Evolutionary conservation across 768 basidiomycete species (phyloP).

Genomic region (Amanita pallidorosea): DNA sequence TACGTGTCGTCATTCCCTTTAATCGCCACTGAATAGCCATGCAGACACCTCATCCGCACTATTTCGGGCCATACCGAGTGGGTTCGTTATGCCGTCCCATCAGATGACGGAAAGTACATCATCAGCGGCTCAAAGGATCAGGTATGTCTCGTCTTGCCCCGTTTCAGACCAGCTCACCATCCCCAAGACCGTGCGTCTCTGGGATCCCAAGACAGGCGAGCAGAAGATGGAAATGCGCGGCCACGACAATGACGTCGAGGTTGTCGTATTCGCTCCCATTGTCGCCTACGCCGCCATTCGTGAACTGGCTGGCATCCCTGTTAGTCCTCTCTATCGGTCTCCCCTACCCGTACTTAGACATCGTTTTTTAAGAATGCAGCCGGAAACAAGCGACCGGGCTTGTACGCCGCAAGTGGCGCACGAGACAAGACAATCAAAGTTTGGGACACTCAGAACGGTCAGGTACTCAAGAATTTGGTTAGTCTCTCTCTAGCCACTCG

Average conservation of each 20-base stretch:
- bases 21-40: conserved; percentile 7
- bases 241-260: conserved; percentile 81
- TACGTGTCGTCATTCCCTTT: conserved; percentile 24
- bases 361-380: conserved; percentile 34
- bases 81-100: conserved; percentile 63
- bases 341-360: conserved; percentile 6
- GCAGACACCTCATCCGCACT: conserved; percentile 65
- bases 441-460: conserved; percentile 82
- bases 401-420: conserved; percentile 72
- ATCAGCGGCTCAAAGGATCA: conserved; percentile 85
- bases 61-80: conserved; percentile 75
- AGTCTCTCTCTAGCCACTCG: conserved; percentile 12
- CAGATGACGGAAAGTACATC: conserved; percentile 61
- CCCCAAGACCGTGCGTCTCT: conserved; percentile 63
- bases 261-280: conserved; percentile 70
- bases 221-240: conserved; percentile 77
- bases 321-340: conserved; percentile 20
- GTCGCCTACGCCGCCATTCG: conserved; percentile 67
- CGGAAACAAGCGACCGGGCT: conserved; percentile 35
- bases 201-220: conserved; percentile 65
- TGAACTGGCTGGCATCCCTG: conserved; percentile 64
- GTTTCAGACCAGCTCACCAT: conserved; percentile 6
- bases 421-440: conserved; percentile 88
- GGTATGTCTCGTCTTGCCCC: conserved; percentile 29
- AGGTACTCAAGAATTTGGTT: conserved; percentile 69